Evolutionary conservation across 768 basidiomycete species (phyloP), one percentile per base, ranked within the genome.

Genomic region (Porphyrellus cyaneotinctus): DNA sequence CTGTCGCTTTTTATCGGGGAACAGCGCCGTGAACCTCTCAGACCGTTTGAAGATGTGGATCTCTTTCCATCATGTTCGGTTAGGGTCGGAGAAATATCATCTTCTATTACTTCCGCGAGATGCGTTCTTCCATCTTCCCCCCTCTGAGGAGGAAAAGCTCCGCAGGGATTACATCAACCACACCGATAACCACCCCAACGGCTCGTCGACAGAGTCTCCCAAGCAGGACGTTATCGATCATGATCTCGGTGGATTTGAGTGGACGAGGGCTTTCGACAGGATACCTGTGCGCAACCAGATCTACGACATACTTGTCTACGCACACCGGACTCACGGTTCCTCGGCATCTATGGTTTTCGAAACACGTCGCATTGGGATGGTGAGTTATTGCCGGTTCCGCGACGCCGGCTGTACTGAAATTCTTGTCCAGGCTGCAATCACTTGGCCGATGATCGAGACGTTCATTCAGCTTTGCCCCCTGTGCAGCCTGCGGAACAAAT

Each of bases 401-500:
- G 14, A 44, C 46, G 48, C 31, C n/a, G 11, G n/a, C 30, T 47
- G 48, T 44, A 49, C 39, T 52, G 23, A 53, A 26, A 31, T 28
- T 53, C 20, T 53, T 45, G 36, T n/a, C n/a, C 41, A 87, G 85
- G 78, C 83, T 24, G 74, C 74, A 22, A 78, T 87, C 49, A 86
- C 85, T 9, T 87, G 84, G 84, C 82, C 85, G 4, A 87, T 87
- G 82, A 76, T 80, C 6, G 85, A 87, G 64, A 76, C 81, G 33
- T 87, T 87, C 66, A 72, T 76, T 36, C 77, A 76, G 30, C 67
- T 85, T 37, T 87, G 85, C 58, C 85, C 85, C 0, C 53, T 75
- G 20, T 78, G 77, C 67, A 78, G 71, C 53, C 53, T 74, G 43
- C 72, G 77, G 57, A 70, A 65, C 49, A 78, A 77, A 56, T 58